These are phyloP conservation scores for Capsella bursapastoris DNA, from an alignment of 345 rosid species.

Conservation along the genomic window DNA sequence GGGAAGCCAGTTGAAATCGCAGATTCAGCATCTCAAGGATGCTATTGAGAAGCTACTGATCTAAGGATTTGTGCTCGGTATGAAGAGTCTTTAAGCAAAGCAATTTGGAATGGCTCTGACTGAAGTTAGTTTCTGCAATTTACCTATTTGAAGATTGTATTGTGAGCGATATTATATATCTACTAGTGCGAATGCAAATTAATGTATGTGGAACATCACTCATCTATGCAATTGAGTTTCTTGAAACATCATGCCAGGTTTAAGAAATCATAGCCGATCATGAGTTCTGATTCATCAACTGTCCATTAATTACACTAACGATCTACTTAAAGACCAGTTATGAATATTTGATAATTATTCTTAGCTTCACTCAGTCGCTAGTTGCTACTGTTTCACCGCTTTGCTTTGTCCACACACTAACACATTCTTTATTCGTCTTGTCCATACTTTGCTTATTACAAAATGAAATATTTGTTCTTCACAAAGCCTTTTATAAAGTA, in stretches of 20 bases:
- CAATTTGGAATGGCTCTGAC: conserved; percentile 59
- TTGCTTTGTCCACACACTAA: conserved; percentile 38
- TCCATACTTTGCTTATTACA: background rate
- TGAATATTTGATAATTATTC: conserved; percentile 3
- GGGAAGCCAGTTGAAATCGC: conserved; percentile 80
- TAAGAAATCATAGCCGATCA: background rate
- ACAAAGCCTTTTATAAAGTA: conserved; percentile 3
- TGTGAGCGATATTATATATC: background rate
- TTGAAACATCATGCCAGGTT: background rate
- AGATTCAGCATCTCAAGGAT: conserved; percentile 82
- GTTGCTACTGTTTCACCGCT: background rate
- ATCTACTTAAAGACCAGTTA: background rate
- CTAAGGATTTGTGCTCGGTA: conserved; percentile 55
- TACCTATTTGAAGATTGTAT: background rate
- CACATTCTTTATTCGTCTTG: conserved; percentile 38
- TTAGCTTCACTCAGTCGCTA: conserved; percentile 7
- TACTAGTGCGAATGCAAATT: background rate
- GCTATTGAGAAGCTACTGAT: conserved; percentile 89
- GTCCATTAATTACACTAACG: background rate
- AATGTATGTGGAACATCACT: background rate
- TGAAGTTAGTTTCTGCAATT: conserved; percentile 35
- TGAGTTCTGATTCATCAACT: background rate
- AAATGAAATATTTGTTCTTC: conserved; percentile 3
- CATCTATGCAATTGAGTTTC: conserved; percentile 15
- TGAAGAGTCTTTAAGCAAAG: conserved; percentile 65